Evolutionary conservation across 2,329 filamentous ascomycete genomes (phyloP).

Genomic region (Ascomycota sp.): DNA sequence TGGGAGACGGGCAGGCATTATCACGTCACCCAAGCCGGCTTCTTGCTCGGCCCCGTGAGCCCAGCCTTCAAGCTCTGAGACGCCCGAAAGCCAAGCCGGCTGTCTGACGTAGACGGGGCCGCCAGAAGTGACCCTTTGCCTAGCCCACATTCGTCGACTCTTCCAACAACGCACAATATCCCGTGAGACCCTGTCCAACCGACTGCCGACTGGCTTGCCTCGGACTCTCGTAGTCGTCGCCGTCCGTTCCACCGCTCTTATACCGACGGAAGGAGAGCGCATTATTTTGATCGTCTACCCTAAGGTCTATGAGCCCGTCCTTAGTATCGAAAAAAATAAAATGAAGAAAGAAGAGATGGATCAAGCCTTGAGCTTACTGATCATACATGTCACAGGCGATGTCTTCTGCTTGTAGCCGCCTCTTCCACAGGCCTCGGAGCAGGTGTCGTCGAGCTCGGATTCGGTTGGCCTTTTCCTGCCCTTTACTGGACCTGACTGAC

Average conservation of each 20-base stretch:
- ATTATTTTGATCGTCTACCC: constrained; percentile 14
- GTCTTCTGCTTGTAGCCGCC: neutral
- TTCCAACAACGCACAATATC: no score
- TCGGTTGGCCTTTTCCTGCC: neutral
- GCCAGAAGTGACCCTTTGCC: no score
- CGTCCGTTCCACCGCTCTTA: no score
- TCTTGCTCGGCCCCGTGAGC: constrained; percentile 23
- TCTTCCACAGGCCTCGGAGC: neutral
- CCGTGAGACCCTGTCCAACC: no score
- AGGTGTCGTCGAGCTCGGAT: no score
- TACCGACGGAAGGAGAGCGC: neutral
- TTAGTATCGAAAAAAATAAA: constrained; percentile 15
- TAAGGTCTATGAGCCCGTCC: constrained; percentile 9
- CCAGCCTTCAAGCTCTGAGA: constrained; percentile 13
- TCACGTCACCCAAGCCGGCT: constrained; percentile 38
- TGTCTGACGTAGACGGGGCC: no score
- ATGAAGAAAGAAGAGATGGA: constrained; percentile 6
- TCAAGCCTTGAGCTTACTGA: neutral
- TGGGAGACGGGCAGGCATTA: constrained; percentile 58
- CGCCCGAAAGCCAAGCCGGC: neutral
- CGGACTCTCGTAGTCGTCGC: no score
- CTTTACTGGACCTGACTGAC: constrained; percentile 59
- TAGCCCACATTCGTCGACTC: no score
- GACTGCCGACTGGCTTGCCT: no score
- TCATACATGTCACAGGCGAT: neutral